Evolutionary conservation across 1,139 yeast genomes (phyloP).

Genomic region (Kluyveromyces sp.): DNA sequence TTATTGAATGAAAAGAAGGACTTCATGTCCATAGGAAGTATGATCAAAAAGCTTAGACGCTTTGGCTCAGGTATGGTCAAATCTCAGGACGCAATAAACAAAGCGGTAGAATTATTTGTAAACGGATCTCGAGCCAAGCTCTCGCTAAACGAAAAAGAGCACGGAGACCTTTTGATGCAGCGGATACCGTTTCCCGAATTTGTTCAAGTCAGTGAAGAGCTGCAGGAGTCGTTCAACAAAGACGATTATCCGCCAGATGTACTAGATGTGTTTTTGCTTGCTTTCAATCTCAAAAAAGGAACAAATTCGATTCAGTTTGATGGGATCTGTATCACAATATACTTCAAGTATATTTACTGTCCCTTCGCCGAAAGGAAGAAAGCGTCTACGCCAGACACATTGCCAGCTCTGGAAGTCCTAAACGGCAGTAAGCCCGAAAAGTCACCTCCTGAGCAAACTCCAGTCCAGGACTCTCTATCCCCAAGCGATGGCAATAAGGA

Average conservation of each 20-base stretch:
- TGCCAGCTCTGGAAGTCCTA: background rate
- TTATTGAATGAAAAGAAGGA: constrained; percentile 51
- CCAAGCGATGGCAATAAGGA: constrained; percentile 1
- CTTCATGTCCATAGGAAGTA: constrained; percentile 48
- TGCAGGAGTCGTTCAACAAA: constrained; percentile 16
- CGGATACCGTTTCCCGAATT: constrained; percentile 23
- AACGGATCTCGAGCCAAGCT: constrained; percentile 17
- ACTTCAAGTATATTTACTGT: constrained; percentile 27
- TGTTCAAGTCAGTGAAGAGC: constrained; percentile 18
- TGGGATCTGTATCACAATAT: constrained; percentile 26
- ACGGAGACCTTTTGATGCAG: constrained; percentile 24
- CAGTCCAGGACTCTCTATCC: background rate
- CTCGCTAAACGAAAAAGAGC: constrained; percentile 23
- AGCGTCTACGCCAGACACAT: constrained; percentile 7
- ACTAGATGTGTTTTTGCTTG: constrained; percentile 21
- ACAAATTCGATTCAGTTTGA: constrained; percentile 30
- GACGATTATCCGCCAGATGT: constrained; percentile 16
- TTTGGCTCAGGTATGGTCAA: constrained; percentile 63
- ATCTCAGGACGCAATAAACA: constrained; percentile 25
- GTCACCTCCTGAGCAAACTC: background rate
- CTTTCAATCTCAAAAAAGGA: constrained; percentile 29
- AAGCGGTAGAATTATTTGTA: constrained; percentile 21
- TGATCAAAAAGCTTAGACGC: constrained; percentile 66
- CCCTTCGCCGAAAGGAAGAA: constrained; percentile 16
- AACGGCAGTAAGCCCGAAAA: constrained; percentile 2